Evolutionary conservation across 495 filamentous ascomycete species (phyloP), one percentile per base, ranked within the genome.

Genomic region (Penicillium fimorum): DNA sequence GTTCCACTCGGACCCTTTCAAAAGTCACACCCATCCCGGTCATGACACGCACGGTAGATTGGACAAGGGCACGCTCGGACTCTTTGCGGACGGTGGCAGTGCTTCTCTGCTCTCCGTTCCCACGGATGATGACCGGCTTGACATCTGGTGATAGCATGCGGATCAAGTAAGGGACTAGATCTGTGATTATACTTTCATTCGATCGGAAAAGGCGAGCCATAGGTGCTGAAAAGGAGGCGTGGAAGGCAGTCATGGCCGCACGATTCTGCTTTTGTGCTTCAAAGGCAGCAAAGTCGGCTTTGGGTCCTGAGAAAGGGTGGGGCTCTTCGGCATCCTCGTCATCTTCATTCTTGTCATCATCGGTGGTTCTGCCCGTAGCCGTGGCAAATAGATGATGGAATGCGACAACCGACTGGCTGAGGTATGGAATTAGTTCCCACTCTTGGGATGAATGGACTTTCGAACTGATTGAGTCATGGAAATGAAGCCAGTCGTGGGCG

Each of bases 401-500:
- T 5, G 90, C 94, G 1, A 97, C 81, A 25, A 91, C 79, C 1
- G 93, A 85, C 61, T 91, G 87, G 62, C 85, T 87, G 54, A 97
- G 82, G 70, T 98, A 98, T 0, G 89, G 84, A 15, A 76, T 78
- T 29, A 97, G 75, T 67, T 97, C 93, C 86, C 92, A 97, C 42
- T 94, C 92, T 68, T 96, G 91, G 46, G 77, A 81, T 9, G 80
- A 71, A 64, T 85, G 89, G 3, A 97, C 75, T 51, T 84, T 83
- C 2, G 84, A 82, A 7, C 89, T 92, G 55, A 95, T 82, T 1
- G 78, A 74, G 60, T 97, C 94, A 66, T 96, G 89, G 70, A 98
- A 97, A 70, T 92, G 81, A 53, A 98, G 82, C 94, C 94, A 97
- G 46, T 96, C 91, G 66, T 92, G 94, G 0, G 91, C 93, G 2